Evolutionary conservation across 257 asterid genomes (phyloP), one percentile per base, ranked within the genome.

Genomic region (Parsonsia alboflavescens): DNA sequence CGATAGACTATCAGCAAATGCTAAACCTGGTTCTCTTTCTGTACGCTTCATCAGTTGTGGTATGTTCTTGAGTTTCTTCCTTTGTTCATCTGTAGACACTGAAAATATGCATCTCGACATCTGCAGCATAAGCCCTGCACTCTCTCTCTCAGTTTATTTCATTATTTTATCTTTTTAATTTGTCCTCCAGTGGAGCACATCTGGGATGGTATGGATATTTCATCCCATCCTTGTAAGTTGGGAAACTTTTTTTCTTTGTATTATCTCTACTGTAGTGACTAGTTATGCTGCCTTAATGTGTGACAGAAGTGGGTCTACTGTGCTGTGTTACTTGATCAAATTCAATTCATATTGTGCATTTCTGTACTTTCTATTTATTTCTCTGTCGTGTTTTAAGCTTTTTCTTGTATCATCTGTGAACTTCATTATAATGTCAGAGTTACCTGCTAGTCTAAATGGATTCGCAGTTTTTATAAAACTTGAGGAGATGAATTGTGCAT

Each of bases 41-140:
- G 85, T 95, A 75, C 84, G 93, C 86, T 91, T 95, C 81, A 79
- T 95, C 59, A 95, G 97, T 81, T 80, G 89, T 68, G 96, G 99
- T 95, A 88, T 82, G 91, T 57, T 16, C 48, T 66, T 56, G 68
- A 72, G 46, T 21, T 50, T 72, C 57, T 80, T 82, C 77, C 70
- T 70, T 68, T 48, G 48, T 49, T 76, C 16, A 67, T 66, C 74
- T 61, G 66, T 41, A 16, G 63, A 71, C 41, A 36, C 56, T 42
- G 33, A 41, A 10, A 59, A 4, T 71, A 24, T 62, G 1, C 26
- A 52, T 50, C 67, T 53, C 26, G 52, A 24, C 56, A 36, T 52
- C 62, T 39, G 73, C 79, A 73, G 76, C 77, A 54, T 71, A 65
- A 39, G 59, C 63, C 33, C 39, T 61, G 76, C 77, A 7, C 61